Base-by-base conservation (phyloP, 2,329 filamentous ascomycete species). In the Fusarium xylarioides region DNA sequence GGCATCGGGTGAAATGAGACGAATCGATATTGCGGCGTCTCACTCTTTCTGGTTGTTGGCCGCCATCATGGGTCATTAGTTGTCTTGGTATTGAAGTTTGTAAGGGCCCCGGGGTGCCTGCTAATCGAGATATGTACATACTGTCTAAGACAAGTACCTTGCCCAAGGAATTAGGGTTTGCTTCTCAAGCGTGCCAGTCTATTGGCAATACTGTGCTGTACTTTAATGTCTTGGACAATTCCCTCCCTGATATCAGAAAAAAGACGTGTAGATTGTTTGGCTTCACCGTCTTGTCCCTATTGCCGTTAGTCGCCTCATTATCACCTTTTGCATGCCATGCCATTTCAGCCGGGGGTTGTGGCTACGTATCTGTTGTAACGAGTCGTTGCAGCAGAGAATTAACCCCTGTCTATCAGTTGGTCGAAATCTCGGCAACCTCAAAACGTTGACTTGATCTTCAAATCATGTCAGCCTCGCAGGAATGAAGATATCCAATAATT, bases 401-500 rank as follows among this genome's bases (percentile, higher is more conserved):
- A 23, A 46, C 54, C 72, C 74, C 73, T 72, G 61, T 67, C 52
- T 56, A 50, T 66, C 47, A 47, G 60, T 70, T 70, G 59, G 49
- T 65, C 61, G 52, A 70, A 70, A 73, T 70, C 74, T 76, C 71
- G 71, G 65, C 60, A 69, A 66, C 66, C 56, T 70, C 70, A 34
- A 46, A 50, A 57, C 63, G 52, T 56, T 38, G 42, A 68, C 54
- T 63, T 59, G 59, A 57, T 53, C 61, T 60, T 63, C 64, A 70
- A 54, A 66, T 66, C 74, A 71, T 76, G 67, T 67, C 60, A 71
- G 54, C 70, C 68, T 74, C 53, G 57, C 66, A 71, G 63, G 73
- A 76, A 67, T 76, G 61, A 64, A 58, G 28, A 58, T 23, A 46
- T 42, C 64, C 44, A 58, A 44, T 15, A 28, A 28, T 28, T 28